Evolutionary conservation across 495 filamentous ascomycete genomes (phyloP), one percentile per base, ranked within the genome.

Genomic region (Choiromyces venosus): DNA sequence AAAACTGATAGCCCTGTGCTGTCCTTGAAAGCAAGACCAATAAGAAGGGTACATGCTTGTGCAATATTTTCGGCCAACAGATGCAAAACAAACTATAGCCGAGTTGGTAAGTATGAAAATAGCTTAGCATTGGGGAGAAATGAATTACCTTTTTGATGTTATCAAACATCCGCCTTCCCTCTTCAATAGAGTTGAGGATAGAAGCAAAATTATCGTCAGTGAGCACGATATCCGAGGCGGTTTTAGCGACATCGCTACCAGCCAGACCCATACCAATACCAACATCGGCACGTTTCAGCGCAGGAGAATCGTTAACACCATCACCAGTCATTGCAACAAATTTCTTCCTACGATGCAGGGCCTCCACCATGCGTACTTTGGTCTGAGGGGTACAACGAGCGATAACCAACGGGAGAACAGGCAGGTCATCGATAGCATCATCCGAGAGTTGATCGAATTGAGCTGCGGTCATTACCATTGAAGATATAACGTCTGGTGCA

Each of bases 301-400:
- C 90, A 9, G 91, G 91, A 10, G 90, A 90, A 80, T 93, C 91
- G 77, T 93, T 93, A 56, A 93, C 91, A 39, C 91, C 91, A 81
- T 93, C 91, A 33, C 91, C 90, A 25, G 89, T 91, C 89, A 91
- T 91, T 18, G 89, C 89, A 36, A 86, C 88, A 73, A 88, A 91
- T n/a, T 82, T 84, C 14, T 85, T 84, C 12, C 90, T 86, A 7
- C 90, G 86, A 81, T 92, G 90, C 64, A 91, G 85, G 8, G 90
- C 88, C 21, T 88, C 89, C 61, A 91, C 88, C 90, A 91, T 91
- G 21, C 89, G 85, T 8, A 89, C 89, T 78, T 92, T 92, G 5
- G 90, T 91, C 25, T 85, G 82, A 3, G 90, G 90, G n/a, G 87
- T 85, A 72, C 90, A 92, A 12, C 90, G 87, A 42, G 90, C 89